These are phyloP conservation scores for Chalciporus piperatus DNA, from an alignment of 768 basidiomycete genomes.

Conservation along the genomic window DNA sequence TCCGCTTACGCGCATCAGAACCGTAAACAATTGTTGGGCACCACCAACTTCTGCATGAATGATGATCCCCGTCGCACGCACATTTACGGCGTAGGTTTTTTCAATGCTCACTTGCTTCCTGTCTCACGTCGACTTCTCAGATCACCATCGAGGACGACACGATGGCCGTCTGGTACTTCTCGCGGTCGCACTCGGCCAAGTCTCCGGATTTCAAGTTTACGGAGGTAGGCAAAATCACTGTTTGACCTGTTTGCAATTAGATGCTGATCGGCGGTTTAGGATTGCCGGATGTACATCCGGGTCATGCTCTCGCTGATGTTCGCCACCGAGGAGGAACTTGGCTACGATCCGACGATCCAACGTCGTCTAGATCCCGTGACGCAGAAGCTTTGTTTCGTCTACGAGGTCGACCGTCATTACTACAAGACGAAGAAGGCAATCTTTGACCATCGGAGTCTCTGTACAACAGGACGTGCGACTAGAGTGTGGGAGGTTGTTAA, in stretches of 20 bases:
- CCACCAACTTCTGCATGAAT: too few relatives aligned
- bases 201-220: neutral
- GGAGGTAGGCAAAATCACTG: neutral
- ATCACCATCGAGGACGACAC: too few relatives aligned
- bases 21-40: neutral
- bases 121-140: too few relatives aligned
- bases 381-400: neutral
- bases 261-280: neutral
- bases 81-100: too few relatives aligned
- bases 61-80: too few relatives aligned
- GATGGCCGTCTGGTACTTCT: too few relatives aligned
- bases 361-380: neutral
- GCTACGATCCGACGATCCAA: neutral
- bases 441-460: neutral
- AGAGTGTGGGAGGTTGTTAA: neutral
- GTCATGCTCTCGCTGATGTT: neutral
- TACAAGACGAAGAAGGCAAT: constrained; percentile 2
- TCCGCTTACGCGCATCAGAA: neutral
- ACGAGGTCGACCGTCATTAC: neutral
- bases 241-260: too few relatives aligned
- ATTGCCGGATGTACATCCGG: neutral
- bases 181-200: too few relatives aligned
- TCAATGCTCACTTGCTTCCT: too few relatives aligned
- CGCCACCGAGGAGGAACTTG: neutral
- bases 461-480: neutral